Evolutionary conservation across 1,284 basidiomycete genomes (phyloP).

Genomic region (Melampsora larici-populina): DNA sequence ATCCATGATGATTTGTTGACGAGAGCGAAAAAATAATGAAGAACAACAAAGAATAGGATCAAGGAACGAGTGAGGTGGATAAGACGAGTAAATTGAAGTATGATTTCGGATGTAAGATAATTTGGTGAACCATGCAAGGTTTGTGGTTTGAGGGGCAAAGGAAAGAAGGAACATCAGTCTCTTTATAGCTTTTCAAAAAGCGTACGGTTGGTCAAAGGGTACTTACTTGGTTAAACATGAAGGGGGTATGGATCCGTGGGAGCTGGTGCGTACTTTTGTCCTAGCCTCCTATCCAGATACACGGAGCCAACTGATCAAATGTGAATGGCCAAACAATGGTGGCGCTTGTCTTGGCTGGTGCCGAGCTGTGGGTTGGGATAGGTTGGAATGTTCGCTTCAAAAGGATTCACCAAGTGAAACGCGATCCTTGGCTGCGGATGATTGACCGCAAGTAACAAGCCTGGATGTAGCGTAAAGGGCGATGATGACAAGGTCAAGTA

Average conservation of each 20-base stretch:
- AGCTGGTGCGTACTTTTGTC: neutral
- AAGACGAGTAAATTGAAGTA: no score
- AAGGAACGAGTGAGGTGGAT: neutral
- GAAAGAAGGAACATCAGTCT: neutral
- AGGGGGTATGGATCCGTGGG: neutral
- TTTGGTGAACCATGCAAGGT: neutral
- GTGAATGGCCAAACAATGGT: neutral
- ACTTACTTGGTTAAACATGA: neutral
- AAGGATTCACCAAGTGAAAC: neutral
- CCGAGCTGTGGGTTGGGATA: no score
- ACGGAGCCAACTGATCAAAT: neutral
- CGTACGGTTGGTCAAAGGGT: neutral
- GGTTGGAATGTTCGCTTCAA: neutral
- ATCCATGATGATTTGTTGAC: neutral
- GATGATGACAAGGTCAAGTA: no score
- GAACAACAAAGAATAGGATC: neutral
- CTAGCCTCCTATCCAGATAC: conserved; percentile 6
- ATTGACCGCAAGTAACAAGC: neutral
- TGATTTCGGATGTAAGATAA: no score
- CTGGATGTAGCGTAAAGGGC: no score
- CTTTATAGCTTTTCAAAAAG: neutral
- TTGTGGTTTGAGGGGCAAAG: neutral
- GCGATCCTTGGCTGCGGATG: neutral
- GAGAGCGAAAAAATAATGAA: neutral
- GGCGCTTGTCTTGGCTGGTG: neutral